Base-by-base conservation (phyloP, 2,329 filamentous ascomycete species). In the Aureobasidium melanogenum region DNA sequence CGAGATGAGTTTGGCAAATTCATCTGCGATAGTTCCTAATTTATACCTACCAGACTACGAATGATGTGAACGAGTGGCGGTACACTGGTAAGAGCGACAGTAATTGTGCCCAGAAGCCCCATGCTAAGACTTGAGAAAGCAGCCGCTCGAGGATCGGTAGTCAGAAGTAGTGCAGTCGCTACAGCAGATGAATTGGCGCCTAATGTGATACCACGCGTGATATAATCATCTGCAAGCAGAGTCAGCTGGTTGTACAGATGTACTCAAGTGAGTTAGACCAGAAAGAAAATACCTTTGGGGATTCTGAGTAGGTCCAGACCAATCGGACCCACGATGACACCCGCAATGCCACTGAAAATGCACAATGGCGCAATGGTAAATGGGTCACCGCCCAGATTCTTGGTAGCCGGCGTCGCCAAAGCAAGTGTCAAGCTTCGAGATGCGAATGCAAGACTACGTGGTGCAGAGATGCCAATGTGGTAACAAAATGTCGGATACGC, bases 101-200 rank as follows among this genome's bases (percentile, higher is more conserved):
- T 84, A 12, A 84, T 79, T 2, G 82, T 82, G 9, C 83, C 82
- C 66, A 86, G 84, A 9, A 85, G 65, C 55, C 79, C 82, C 84
- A 86, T 85, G 0, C 81, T 81, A 26, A 86, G 70, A 64, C 80
- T 84, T 19, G 80, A 82, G 55, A 85, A 72, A 19, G 84, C 82
- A 0, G 83, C 84, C 6, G 82, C 83, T 46, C 83, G 76, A 0
- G 82, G 82, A 64, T 86, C 83, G 0, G 79, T 80, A 2, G 77
- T 74, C 2, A 86, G 70, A 2, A 86, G 71, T 36, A 84, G 68
- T 0, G 84, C 82, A 3, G 83, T 85, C 1, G 78, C 82, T 41
- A 86, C 82, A 6, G 83, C 83, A 4, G 80, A 82, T 0, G 82
- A 83, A 67, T 85, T 85, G 1, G 80, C 80, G 4, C 83, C 83